Percentiles rank a stretch among this genome's conserved stretches.
phyloP scores from a whole-genome alignment of 768 basidiomycete species.

The Cystobasidiopsis lactophilus region DNA sequence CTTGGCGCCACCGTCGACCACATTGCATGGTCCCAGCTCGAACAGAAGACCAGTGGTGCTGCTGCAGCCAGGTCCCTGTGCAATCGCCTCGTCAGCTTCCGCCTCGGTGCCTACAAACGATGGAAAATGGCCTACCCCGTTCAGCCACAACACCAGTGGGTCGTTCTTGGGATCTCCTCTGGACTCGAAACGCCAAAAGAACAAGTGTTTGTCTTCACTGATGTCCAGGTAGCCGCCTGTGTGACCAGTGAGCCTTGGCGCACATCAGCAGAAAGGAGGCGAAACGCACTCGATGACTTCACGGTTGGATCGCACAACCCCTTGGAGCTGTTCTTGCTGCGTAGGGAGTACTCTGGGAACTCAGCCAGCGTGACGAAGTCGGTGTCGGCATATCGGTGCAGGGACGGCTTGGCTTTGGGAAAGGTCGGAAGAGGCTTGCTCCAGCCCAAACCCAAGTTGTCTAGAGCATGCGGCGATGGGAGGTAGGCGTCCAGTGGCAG shows the following conservation, averaged over 20 bases:
- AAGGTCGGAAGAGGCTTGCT: too few relatives aligned
- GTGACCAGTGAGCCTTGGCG: too few relatives aligned
- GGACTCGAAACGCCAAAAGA: constrained; percentile 74
- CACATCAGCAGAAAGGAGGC: too few relatives aligned
- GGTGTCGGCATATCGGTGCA: too few relatives aligned
- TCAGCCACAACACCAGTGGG: constrained; percentile 77
- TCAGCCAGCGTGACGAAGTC: constrained; percentile 1
- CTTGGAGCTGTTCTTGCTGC: constrained; percentile 1
- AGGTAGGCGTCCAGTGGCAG: too few relatives aligned
- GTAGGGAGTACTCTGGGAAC: constrained; percentile 7
- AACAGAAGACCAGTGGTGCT: constrained; percentile 54
- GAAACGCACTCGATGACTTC: too few relatives aligned
- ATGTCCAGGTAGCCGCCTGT: background rate
- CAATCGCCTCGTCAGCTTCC: background rate
- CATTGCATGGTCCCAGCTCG: constrained; percentile 70
- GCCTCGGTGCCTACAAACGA: background rate
- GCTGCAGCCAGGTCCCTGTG: constrained; percentile 20
- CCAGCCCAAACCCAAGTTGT: too few relatives aligned
- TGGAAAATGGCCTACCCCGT: too few relatives aligned
- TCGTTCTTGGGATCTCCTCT: constrained; percentile 48
- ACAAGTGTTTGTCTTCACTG: constrained; percentile 33
- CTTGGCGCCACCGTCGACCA: constrained; percentile 46
- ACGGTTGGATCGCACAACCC: too few relatives aligned
- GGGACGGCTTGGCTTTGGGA: too few relatives aligned
- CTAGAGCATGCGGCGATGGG: too few relatives aligned